Percentiles rank a stretch among this genome's conserved stretches.
Conservation (phyloP, 306 rosid species). For the Acacia melanoxylon region DNA sequence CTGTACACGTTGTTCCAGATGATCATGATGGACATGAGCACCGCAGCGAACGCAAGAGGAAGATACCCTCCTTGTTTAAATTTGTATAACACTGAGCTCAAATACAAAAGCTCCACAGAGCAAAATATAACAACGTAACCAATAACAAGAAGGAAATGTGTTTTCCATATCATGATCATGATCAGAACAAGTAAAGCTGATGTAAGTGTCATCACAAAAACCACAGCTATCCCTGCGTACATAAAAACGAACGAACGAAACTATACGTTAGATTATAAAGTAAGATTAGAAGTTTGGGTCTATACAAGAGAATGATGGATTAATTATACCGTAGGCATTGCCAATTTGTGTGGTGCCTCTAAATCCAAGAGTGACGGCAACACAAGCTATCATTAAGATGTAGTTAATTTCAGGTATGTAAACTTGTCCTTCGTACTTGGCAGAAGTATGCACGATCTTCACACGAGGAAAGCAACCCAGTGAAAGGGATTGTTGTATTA, state of each 20-base stretch:
- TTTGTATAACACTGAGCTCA: slow-evolving; percentile 81
- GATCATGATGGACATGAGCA: slow-evolving; percentile 65
- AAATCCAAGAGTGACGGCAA: slow-evolving; percentile 62
- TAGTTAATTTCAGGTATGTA: slow-evolving; percentile 68
- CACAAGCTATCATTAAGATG: slow-evolving; percentile 75
- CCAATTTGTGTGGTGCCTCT: slow-evolving; percentile 56
- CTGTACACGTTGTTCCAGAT: slow-evolving; percentile 70
- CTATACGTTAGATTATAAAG: not conserved
- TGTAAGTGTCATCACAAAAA: slow-evolving; percentile 82
- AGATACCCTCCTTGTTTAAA: slow-evolving; percentile 83
- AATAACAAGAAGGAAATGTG: slow-evolving; percentile 48
- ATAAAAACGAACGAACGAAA: not conserved
- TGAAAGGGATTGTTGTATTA: slow-evolving; percentile 74
- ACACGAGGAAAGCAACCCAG: slow-evolving; percentile 85
- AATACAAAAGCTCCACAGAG: slow-evolving; percentile 58
- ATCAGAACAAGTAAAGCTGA: slow-evolving; percentile 62
- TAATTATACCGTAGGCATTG: slow-evolving; percentile 70
- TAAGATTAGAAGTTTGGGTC: not conserved
- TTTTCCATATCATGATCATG: slow-evolving; percentile 91
- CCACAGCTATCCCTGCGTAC: slow-evolving; percentile 81
- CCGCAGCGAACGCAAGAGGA: slow-evolving; percentile 60
- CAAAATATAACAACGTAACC: slow-evolving; percentile 54
- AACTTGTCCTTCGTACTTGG: slow-evolving; percentile 73
- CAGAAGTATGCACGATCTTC: slow-evolving; percentile 69
- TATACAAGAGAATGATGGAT: not conserved